Conservation (phyloP, 2,329 filamentous ascomycete species). For the Fusarium proliferatum region DNA sequence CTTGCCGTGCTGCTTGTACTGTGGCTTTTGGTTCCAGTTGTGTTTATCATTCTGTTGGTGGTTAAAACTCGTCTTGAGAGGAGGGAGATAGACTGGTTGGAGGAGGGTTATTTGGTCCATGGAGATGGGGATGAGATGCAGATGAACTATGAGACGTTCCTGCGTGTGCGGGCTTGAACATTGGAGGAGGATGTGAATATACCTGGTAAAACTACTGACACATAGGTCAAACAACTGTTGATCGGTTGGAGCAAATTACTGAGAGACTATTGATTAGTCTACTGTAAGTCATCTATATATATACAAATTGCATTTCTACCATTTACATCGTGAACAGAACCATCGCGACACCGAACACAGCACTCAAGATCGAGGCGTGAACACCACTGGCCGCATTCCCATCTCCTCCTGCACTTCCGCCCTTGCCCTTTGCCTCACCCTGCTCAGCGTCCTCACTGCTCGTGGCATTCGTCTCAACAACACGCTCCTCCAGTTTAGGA, state of each 20-base stretch:
- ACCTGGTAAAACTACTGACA: neutral
- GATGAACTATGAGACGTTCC: conserved; percentile 11
- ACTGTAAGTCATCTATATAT: conserved; percentile 13
- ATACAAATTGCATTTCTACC: conserved; percentile 4
- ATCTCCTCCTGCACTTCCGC: conserved; percentile 1
- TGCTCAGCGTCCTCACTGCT: conserved; percentile 12
- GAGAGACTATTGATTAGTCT: neutral
- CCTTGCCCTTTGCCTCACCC: conserved; percentile 22
- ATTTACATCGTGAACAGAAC: conserved; percentile 36
- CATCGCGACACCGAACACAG: conserved; percentile 20
- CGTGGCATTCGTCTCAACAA: conserved; percentile 39
- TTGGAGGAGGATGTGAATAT: neutral
- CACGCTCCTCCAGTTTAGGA: conserved; percentile 58
- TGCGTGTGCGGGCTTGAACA: neutral
- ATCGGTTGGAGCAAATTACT: neutral
- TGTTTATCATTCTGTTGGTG: conserved; percentile 21
- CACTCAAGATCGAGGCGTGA: conserved; percentile 18
- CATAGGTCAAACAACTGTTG: neutral
- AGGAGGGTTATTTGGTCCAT: conserved; percentile 16
- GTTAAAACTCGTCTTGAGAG: conserved; percentile 15
- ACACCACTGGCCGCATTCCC: conserved; percentile 18
- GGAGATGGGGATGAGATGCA: conserved; percentile 27
- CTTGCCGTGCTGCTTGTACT: conserved; percentile 24
- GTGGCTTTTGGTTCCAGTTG: conserved; percentile 32
- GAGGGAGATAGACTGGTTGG: conserved; percentile 27